Base-by-base conservation (phyloP, 192 early-diverging fungal species). In the Chytriomyces hyalinus region DNA sequence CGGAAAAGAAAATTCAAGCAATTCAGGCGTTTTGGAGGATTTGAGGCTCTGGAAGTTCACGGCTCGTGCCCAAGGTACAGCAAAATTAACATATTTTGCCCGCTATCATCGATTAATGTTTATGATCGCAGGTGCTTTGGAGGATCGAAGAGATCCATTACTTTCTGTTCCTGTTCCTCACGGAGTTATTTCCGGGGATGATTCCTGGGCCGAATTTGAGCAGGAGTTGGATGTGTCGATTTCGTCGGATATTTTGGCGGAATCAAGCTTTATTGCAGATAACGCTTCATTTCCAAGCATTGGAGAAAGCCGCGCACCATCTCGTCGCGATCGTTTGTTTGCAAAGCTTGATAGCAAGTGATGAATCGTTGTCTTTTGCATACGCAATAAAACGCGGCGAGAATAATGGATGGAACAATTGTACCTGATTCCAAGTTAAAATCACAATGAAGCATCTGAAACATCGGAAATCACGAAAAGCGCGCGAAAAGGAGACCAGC, bases 171-270 rank as follows among this genome's bases (percentile, higher is more conserved):
- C 53, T 57, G 53, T 57, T 57, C 53, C 53, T 57, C 15, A 57
- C 1, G 53, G 13, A 20, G 20, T 13, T n/a, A 20, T 57, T n/a
- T 57, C 53, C 4, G 53, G 53, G 5, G 53, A 57, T 57, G 53
- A 57, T 57, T 57, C 53, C 20, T 57, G 53, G 53, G 53, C 53
- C 13, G 53, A 57, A 20, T 57, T 57, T 57, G 53, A 20, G 53
- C 15, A 57, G 13, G 53, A 57, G 2, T 13, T 57, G 53, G 53
- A 57, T 57, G 53, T n/a, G 20, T 57, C 53, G 15, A n/a, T 57
- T 20, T 57, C 53, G 3, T 57, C 20, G 53, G 53, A 57, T 20
- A 36, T 36, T 57, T 57, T n/a, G 2, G 20, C 20, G 53, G 53
- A 57, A 20, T n/a, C 53, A 57, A 57, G 53, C 53, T 57, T 57